Conservation (phyloP, 306 rosid species). For the Prosopis cineraria region DNA sequence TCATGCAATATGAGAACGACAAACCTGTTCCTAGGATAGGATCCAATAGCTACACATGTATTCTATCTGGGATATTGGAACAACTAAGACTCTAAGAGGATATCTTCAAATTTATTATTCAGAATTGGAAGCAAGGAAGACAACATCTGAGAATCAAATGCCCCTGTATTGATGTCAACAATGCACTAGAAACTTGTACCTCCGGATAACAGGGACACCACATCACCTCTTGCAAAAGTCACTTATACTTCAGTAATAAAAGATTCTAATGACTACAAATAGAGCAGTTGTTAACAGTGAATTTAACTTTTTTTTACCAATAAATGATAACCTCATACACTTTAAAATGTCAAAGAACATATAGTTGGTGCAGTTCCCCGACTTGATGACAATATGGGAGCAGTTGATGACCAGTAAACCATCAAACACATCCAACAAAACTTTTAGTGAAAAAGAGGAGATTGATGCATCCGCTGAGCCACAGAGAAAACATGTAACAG, state of each 20-base stretch:
- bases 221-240: constrained; percentile 97
- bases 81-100: neutral
- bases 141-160: constrained; percentile 14
- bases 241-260: too few relatives aligned
- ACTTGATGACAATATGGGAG: constrained; percentile 2
- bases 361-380: too few relatives aligned
- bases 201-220: constrained; percentile 94
- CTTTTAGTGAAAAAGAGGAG: neutral
- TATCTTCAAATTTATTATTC: constrained; percentile 18
- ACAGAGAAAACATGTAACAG: neutral
- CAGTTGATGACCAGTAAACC: neutral
- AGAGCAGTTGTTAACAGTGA: too few relatives aligned
- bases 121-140: constrained; percentile 28
- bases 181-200: constrained; percentile 52
- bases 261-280: too few relatives aligned
- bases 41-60: constrained; percentile 91
- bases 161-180: constrained; percentile 1
- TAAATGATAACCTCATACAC: too few relatives aligned
- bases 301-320: too few relatives aligned
- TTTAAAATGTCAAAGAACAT: too few relatives aligned
- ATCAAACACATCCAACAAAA: neutral
- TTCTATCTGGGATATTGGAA: constrained; percentile 75
- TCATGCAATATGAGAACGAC: constrained; percentile 9
- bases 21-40: constrained; percentile 98
- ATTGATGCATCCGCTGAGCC: constrained; percentile 7